phyloP scores from a whole-genome alignment of 108 stramenopile genomes.

The Nannochloropsis salina region DNA sequence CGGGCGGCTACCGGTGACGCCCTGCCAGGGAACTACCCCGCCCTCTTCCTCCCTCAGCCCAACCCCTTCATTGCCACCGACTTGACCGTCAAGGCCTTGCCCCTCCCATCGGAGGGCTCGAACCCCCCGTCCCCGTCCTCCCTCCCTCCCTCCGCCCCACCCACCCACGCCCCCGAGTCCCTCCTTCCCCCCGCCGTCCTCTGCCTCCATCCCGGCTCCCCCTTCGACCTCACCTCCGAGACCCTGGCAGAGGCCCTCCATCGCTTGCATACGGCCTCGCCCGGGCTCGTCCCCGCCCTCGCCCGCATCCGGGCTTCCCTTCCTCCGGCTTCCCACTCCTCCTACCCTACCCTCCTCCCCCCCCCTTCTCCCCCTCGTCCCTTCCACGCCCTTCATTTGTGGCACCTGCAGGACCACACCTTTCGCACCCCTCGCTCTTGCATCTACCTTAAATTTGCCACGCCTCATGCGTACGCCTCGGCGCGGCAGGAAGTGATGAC shows the following conservation, averaged over 20 bases:
- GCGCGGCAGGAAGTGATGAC: conserved; percentile 40
- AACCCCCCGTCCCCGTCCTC: neutral
- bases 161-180: no score
- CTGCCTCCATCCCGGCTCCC: neutral
- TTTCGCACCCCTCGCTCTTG: conserved; percentile 33
- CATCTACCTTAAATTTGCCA: conserved; percentile 39
- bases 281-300: neutral
- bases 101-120: neutral
- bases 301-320: neutral
- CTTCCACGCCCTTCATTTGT: conserved; percentile 23
- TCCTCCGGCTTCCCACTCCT: neutral
- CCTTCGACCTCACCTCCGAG: neutral
- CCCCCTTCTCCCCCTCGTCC: neutral
- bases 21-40: neutral
- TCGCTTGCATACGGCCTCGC: neutral
- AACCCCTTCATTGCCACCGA: conserved; percentile 45
- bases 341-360: neutral
- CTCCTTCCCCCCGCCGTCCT: neutral
- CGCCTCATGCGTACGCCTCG: conserved; percentile 24
- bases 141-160: neutral
- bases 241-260: neutral
- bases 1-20: neutral
- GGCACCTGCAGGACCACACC: conserved; percentile 38
- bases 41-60: conserved; percentile 31
- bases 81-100: conserved; percentile 30